These are phyloP conservation scores for Hypsizygus marmoreus DNA, from an alignment of 768 basidiomycete genomes.

Conservation along the genomic window DNA sequence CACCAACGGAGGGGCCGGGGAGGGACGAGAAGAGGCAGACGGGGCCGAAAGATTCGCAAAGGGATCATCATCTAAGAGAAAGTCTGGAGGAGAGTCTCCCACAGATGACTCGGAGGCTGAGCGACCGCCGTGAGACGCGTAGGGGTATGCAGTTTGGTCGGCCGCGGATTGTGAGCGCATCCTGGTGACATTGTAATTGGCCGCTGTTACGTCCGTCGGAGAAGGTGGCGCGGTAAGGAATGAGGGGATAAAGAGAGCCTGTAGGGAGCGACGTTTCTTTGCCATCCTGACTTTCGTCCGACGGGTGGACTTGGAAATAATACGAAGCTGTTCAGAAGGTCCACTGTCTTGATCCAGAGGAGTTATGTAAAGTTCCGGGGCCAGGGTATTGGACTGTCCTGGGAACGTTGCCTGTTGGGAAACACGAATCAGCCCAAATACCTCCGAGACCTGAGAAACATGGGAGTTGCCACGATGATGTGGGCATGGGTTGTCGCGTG, in stretches of 20 bases:
- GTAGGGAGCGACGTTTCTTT: constrained; percentile 55
- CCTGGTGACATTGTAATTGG: constrained; percentile 15
- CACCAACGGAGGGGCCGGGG: constrained; percentile 10
- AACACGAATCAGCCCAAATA: constrained; percentile 16
- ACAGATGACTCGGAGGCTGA: constrained; percentile 18
- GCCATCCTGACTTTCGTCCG: constrained; percentile 34
- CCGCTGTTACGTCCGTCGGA: constrained; percentile 18
- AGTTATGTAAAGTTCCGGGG: constrained; percentile 18
- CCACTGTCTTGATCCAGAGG: constrained; percentile 7
- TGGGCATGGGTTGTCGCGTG: constrained; percentile 7
- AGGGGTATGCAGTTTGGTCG: constrained; percentile 13
- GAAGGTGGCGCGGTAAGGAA: constrained; percentile 39
- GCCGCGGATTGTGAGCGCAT: constrained; percentile 27
- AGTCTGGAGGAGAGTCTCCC: constrained; percentile 36
- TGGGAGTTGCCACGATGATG: constrained; percentile 7
- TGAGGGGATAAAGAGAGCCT: constrained; percentile 51
- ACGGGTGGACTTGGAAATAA: constrained; percentile 7
- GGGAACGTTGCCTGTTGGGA: constrained; percentile 20
- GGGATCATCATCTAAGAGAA: constrained; percentile 70
- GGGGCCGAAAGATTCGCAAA: constrained; percentile 61
- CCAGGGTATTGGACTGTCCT: constrained; percentile 11
- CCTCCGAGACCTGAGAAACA: neutral
- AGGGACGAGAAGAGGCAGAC: constrained; percentile 10
- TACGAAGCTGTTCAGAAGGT: constrained; percentile 3
- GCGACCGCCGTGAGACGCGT: constrained; percentile 5